Evolutionary conservation across 371 early-diverging fungal genomes (phyloP).

Genomic region (Smittium mucronatum): DNA sequence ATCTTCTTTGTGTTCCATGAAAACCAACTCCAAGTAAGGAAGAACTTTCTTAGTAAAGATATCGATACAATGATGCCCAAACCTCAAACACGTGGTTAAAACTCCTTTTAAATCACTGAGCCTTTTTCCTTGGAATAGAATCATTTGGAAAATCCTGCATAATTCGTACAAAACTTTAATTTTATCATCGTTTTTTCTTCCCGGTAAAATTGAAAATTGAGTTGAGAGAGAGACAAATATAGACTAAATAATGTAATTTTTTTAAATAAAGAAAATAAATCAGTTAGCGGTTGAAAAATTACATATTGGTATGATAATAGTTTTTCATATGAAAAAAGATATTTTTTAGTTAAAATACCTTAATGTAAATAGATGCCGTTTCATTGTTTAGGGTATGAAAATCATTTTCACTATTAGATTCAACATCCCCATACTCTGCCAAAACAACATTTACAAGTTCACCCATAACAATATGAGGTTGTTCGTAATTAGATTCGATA

Average conservation of each 20-base stretch:
- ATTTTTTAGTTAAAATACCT: no score
- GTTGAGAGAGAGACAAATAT: background rate
- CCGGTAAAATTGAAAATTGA: background rate
- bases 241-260: background rate
- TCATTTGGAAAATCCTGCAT: background rate
- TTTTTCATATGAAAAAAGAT: no score
- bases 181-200: background rate
- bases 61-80: background rate
- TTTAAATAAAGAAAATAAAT: no score
- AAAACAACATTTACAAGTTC: background rate
- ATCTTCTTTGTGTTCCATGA: slow-evolving; percentile 38
- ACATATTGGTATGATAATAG: no score
- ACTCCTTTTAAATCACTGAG: background rate
- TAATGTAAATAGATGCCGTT: background rate
- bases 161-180: background rate
- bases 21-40: slow-evolving; percentile 48
- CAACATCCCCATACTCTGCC: background rate
- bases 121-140: background rate
- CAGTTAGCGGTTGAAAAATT: no score
- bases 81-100: background rate
- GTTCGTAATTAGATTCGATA: background rate
- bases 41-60: slow-evolving; percentile 26
- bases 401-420: background rate
- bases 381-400: background rate
- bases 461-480: background rate